Conservation (phyloP, 306 rosid genomes). For the Fragaria ananassa region DNA sequence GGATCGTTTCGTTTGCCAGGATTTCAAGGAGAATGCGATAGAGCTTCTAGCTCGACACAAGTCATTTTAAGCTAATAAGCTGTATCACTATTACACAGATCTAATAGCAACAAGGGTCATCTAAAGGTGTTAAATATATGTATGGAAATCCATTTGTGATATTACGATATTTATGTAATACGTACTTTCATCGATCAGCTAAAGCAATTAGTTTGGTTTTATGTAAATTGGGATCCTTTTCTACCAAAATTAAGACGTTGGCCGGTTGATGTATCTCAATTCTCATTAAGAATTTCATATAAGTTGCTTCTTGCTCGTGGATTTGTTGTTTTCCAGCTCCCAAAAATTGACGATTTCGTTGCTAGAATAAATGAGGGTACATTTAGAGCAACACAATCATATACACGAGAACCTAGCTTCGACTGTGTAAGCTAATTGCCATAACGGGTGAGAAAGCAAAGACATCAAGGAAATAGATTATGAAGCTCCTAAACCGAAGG, state of each 20-base stretch:
- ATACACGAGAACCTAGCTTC: background rate
- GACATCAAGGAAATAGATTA: background rate
- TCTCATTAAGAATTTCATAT: background rate
- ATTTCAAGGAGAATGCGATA: constrained; percentile 18
- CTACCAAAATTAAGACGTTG: background rate
- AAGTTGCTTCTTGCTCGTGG: background rate
- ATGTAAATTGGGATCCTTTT: background rate
- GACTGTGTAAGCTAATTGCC: background rate
- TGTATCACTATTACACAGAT: background rate
- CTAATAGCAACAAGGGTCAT: background rate
- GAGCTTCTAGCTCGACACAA: background rate
- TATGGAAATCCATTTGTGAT: background rate
- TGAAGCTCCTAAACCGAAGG: background rate
- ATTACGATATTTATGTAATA: background rate
- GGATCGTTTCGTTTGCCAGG: constrained; percentile 18
- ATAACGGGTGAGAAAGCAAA: background rate
- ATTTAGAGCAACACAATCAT: too few species aligned
- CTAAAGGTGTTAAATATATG: background rate
- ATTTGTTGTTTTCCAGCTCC: background rate
- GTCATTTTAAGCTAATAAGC: background rate
- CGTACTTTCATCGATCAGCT: background rate
- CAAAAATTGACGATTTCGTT: background rate
- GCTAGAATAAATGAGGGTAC: background rate
- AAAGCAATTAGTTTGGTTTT: background rate
- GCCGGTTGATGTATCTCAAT: background rate